Conservation (phyloP, 495 filamentous ascomycete genomes). For the Penicillium manginii region DNA sequence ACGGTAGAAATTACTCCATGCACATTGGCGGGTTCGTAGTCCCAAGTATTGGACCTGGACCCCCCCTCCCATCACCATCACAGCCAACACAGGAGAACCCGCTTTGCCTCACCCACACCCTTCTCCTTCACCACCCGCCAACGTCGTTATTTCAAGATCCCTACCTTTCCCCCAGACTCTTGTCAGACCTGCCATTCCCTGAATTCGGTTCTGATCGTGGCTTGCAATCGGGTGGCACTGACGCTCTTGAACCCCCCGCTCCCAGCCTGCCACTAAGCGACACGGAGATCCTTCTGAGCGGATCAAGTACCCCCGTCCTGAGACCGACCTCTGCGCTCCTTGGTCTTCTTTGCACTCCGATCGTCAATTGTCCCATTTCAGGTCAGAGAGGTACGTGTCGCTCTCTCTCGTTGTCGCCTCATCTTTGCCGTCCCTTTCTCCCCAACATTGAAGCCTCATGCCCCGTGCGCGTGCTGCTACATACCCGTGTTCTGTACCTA, state of each 20-base stretch:
- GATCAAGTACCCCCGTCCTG: constrained; percentile 38
- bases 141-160: constrained; percentile 12
- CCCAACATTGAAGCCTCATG: constrained; percentile 21
- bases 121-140: constrained; percentile 18
- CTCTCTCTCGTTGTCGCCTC: neutral
- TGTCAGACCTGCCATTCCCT: constrained; percentile 6
- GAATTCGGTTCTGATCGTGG: constrained; percentile 16
- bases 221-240: constrained; percentile 25
- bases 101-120: constrained; percentile 33
- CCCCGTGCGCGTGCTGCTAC: constrained; percentile 35
- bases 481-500: constrained; percentile 18
- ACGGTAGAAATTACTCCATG: neutral
- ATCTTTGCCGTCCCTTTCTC: constrained; percentile 13
- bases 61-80: constrained; percentile 32
- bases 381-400: constrained; percentile 26
- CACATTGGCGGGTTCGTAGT: too few relatives aligned
- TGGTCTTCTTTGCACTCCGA: constrained; percentile 5
- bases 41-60: neutral
- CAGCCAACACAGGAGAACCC: constrained; percentile 35
- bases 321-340: constrained; percentile 33
- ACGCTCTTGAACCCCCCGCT: constrained; percentile 37
- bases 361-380: constrained; percentile 27
- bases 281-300: constrained; percentile 46
- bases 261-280: constrained; percentile 50
- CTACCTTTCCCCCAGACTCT: constrained; percentile 3